Evolutionary conservation across 768 basidiomycete genomes (phyloP), one percentile per base, ranked within the genome.

Genomic region (Hirschioporus abietinus): DNA sequence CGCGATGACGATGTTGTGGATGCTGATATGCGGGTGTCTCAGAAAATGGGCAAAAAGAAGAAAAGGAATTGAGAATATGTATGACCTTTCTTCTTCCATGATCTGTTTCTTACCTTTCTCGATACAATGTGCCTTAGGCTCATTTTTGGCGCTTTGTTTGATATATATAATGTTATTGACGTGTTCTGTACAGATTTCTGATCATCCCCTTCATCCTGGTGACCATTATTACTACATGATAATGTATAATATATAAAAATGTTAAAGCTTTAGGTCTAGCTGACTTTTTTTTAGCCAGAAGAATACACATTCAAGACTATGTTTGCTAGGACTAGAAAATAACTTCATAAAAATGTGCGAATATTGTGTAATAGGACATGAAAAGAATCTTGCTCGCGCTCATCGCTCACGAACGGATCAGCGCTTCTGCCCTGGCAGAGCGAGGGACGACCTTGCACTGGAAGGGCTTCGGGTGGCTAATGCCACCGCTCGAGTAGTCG

Each of bases 1-100:
- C 81, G 95, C 68, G 96, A 98, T 70, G 96, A 99, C 73, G 96
- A 98, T 78, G 82, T 88, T 23, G 87, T 93, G 8, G 92, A 98
- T 77, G 95, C 92, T 60, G 96, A 95, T 1, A 88, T 96, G 85
- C 92, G 93, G 18, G 78, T 72, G 58, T 78, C 79, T 66, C 88
- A 85, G 79, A 89, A 83, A 61, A 76, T 67, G 63, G 68, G 67
- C 34, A 68, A 61, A 62, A 52, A 52, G 57, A 65, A 27, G 64
- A 63, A 67, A 69, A 61, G 59, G 12, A 35, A 26, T 57, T 26
- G 42, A 15, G 42, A 52, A 10, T 20, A 15, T 52, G 42, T 5
- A 52, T 10, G 3, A 5, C 5, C 42, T 20, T 52, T 52, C 12
- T 52, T 52, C 3, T 30, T 3, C 30, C 30, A 3, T n/a, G n/a